These are phyloP conservation scores for Thalassia testudinum DNA, from an alignment of 116 monocot species.

Conservation along the genomic window DNA sequence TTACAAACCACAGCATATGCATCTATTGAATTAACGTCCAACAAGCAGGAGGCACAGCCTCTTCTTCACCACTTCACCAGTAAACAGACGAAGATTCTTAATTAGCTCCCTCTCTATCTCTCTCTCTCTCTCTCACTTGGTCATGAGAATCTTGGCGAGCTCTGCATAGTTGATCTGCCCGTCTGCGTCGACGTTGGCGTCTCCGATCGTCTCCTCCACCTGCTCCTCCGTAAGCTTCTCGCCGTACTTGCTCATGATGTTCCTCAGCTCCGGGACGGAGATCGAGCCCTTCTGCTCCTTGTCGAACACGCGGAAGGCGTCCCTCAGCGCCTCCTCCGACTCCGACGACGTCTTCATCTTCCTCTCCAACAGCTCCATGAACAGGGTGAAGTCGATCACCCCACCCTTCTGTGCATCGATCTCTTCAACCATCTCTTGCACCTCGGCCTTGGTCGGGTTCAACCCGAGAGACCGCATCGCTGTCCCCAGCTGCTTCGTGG, in stretches of 20 bases:
- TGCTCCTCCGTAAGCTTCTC: slow-evolving; percentile 31
- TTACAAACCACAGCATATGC: no score
- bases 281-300: slow-evolving; percentile 39
- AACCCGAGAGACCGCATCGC: slow-evolving; percentile 27
- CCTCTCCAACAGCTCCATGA: slow-evolving; percentile 22
- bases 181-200: slow-evolving; percentile 24
- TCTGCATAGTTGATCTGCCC: slow-evolving; percentile 39
- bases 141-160: slow-evolving; percentile 5
- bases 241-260: slow-evolving; percentile 31
- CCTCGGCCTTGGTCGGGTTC: slow-evolving; percentile 33
- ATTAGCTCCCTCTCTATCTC: no score
- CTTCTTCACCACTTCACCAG: no score
- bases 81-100: no score
- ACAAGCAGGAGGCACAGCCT: no score
- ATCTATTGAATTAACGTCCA: no score
- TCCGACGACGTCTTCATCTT: slow-evolving; percentile 25
- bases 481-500: slow-evolving; percentile 28
- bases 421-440: slow-evolving; percentile 33
- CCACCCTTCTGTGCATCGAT: slow-evolving; percentile 20
- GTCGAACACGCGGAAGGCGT: slow-evolving; percentile 37
- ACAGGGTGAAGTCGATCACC: slow-evolving; percentile 23
- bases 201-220: slow-evolving; percentile 32
- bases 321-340: slow-evolving; percentile 28
- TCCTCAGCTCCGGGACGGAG: slow-evolving; percentile 27
- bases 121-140: no score